Evolutionary conservation across 2,329 filamentous ascomycete genomes (phyloP).

Genomic region (Aspergillus sp.): DNA sequence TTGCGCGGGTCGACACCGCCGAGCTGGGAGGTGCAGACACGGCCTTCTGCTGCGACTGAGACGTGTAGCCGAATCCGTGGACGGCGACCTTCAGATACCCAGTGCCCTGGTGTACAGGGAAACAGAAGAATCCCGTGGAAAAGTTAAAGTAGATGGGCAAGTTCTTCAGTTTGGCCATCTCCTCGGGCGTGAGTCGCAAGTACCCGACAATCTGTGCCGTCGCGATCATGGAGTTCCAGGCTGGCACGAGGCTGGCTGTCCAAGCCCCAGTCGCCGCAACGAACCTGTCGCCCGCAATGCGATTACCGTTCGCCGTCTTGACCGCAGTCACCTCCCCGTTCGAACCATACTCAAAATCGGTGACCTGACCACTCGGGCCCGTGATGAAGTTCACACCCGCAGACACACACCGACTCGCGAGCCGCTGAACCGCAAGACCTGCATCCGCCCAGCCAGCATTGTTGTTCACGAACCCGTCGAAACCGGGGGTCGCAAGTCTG

Average conservation of each 20-base stretch:
- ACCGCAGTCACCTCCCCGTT: constrained; percentile 55
- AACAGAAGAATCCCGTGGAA: constrained; percentile 48
- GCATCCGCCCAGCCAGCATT: constrained; percentile 32
- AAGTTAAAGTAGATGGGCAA: constrained; percentile 59
- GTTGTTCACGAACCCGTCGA: constrained; percentile 27
- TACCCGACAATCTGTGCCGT: constrained; percentile 78
- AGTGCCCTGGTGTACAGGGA: constrained; percentile 39
- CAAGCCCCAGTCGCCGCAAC: constrained; percentile 81
- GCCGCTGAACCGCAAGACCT: constrained; percentile 17
- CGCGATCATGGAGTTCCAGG: constrained; percentile 69
- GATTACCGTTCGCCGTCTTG: constrained; percentile 46
- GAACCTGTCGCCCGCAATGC: constrained; percentile 63
- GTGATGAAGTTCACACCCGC: constrained; percentile 27
- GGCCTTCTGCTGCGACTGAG: constrained; percentile 11
- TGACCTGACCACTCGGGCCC: constrained; percentile 30
- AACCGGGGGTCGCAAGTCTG: constrained; percentile 16
- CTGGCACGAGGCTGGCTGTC: constrained; percentile 71
- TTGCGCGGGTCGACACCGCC: constrained; percentile 23
- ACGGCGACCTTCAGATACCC: constrained; percentile 60
- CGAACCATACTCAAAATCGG: constrained; percentile 30
- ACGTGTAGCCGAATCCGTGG: constrained; percentile 64
- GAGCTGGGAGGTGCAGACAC: constrained; percentile 21
- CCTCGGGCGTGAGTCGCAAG: constrained; percentile 65
- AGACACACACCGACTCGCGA: constrained; percentile 21
- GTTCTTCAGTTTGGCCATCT: constrained; percentile 61